A percentile compares a stretch with the other conserved stretches of the same genome.
Conservation (phyloP, 1,284 basidiomycete species). For the Ganoderma sinense region DNA sequence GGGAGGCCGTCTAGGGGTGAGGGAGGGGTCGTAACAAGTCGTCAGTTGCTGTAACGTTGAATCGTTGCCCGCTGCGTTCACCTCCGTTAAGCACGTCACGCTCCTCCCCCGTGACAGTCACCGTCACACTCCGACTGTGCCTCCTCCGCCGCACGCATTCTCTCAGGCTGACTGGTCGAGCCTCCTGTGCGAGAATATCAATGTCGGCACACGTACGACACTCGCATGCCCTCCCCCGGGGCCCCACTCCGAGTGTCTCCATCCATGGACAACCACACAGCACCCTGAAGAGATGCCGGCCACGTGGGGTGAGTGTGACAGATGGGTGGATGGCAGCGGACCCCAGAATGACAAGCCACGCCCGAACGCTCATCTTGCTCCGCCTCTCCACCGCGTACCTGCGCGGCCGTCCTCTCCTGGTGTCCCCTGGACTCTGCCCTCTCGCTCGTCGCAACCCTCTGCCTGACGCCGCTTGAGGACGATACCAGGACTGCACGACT, state of each 20-base stretch:
- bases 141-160: too few species aligned
- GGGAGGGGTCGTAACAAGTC: constrained; percentile 31
- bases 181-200: too few species aligned
- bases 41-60: constrained; percentile 23
- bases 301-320: not conserved
- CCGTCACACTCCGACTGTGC: not conserved
- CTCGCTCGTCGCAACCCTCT: not conserved
- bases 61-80: constrained; percentile 3
- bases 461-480: not conserved
- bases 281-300: not conserved
- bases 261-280: too few species aligned
- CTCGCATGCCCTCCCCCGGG: not conserved
- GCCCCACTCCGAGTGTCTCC: too few species aligned
- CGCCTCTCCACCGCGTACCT: not conserved
- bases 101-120: constrained; percentile 18
- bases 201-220: not conserved
- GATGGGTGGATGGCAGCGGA: too few species aligned
- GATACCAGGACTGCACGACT: not conserved
- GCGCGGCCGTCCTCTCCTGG: not conserved
- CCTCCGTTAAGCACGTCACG: constrained; percentile 10
- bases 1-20: constrained; percentile 18
- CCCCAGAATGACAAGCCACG: not conserved
- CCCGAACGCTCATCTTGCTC: not conserved
- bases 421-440: not conserved
- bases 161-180: too few species aligned